phyloP scores from a whole-genome alignment of 768 basidiomycete species.

The Suillus clintonianus region DNA sequence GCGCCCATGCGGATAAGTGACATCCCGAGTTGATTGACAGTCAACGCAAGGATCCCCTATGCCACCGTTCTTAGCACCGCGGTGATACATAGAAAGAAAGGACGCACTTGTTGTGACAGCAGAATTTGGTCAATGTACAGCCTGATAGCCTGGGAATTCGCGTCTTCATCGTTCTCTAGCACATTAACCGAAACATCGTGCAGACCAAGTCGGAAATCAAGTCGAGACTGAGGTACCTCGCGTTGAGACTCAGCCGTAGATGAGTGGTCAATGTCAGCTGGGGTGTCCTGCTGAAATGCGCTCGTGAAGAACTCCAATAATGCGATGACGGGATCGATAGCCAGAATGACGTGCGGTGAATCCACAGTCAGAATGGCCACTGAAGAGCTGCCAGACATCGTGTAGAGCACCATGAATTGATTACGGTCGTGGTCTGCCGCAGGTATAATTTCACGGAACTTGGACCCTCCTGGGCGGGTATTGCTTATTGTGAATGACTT shows the following conservation, averaged over 20 bases:
- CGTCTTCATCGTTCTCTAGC: conserved; percentile 79
- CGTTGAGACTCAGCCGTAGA: conserved; percentile 12
- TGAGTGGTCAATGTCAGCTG: conserved; percentile 15
- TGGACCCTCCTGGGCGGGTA: conserved; percentile 77
- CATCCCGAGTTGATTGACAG: conserved; percentile 85
- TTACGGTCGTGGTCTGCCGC: conserved; percentile 85
- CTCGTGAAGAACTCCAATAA: conserved; percentile 83
- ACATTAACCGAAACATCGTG: conserved; percentile 89
- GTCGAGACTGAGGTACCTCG: conserved; percentile 12
- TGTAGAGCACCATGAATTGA: conserved; percentile 93
- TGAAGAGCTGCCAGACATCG: conserved; percentile 64
- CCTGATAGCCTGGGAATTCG: conserved; percentile 83
- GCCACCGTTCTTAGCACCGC: conserved; percentile 9
- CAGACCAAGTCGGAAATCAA: conserved; percentile 82
- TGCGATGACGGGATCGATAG: conserved; percentile 87
- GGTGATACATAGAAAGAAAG: not conserved
- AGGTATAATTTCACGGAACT: conserved; percentile 94
- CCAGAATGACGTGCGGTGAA: conserved; percentile 89
- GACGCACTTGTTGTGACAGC: conserved; percentile 87
- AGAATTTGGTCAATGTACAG: conserved; percentile 81
- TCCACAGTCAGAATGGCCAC: conserved; percentile 88
- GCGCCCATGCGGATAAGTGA: conserved; percentile 88
- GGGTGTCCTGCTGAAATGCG: conserved; percentile 39
- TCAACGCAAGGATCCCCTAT: conserved; percentile 81
- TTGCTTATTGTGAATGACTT: conserved; percentile 92